Percentiles rank a stretch among this genome's conserved stretches.
Conservation (phyloP, 2,329 filamentous ascomycete species). For the Penicillium sp. region DNA sequence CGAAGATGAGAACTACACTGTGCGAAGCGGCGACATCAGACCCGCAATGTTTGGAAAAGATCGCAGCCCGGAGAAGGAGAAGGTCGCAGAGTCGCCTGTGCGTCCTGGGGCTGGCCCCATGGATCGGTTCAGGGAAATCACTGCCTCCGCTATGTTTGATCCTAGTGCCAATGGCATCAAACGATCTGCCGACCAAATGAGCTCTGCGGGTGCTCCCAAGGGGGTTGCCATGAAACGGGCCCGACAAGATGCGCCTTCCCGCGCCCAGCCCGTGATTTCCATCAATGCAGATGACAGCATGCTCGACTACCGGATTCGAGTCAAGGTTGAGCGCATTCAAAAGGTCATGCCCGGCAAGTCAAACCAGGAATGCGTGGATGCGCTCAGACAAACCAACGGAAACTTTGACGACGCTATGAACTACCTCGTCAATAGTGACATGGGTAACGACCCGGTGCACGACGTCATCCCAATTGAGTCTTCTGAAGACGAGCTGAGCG, state of each 20-base stretch:
- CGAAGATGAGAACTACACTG: constrained; percentile 47
- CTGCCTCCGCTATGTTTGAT: constrained; percentile 43
- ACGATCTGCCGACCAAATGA: constrained; percentile 45
- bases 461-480: constrained; percentile 35
- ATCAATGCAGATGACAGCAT: constrained; percentile 50
- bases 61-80: constrained; percentile 40
- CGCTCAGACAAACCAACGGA: constrained; percentile 50
- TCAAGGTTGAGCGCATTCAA: constrained; percentile 54
- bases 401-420: constrained; percentile 56
- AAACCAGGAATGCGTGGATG: constrained; percentile 49
- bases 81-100: constrained; percentile 43
- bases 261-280: constrained; percentile 45
- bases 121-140: constrained; percentile 46
- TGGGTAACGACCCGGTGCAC: constrained; percentile 6
- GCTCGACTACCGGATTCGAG: constrained; percentile 47
- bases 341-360: constrained; percentile 48
- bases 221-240: constrained; percentile 40
- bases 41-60: constrained; percentile 56
- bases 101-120: constrained; percentile 25
- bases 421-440: constrained; percentile 36
- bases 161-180: constrained; percentile 33
- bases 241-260: constrained; percentile 43
- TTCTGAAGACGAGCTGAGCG: constrained; percentile 43
- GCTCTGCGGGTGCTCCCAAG: constrained; percentile 32
- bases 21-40: constrained; percentile 57